Evolutionary conservation across 345 rosid species (phyloP).

Genomic region (Acer campestre): DNA sequence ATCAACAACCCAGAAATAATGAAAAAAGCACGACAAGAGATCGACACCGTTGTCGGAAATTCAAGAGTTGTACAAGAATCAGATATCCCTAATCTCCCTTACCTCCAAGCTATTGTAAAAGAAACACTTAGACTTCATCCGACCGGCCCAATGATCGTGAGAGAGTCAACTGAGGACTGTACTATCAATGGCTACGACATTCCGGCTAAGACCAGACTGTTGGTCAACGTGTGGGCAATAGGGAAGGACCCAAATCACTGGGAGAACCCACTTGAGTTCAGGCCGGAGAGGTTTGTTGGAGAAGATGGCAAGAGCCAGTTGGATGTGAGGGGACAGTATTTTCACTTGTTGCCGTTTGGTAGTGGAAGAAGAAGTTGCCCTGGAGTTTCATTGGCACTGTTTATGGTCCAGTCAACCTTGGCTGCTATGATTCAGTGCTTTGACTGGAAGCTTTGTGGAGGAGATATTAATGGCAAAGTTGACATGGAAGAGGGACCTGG

Average conservation of each 20-base stretch:
- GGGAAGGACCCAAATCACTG: slow-evolving; percentile 60
- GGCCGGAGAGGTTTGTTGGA: slow-evolving; percentile 55
- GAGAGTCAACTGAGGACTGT: slow-evolving; percentile 52
- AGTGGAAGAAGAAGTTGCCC: slow-evolving; percentile 76
- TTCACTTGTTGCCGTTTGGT: slow-evolving; percentile 66
- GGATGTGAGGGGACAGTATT: slow-evolving; percentile 53
- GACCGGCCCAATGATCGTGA: slow-evolving; percentile 55
- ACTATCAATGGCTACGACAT: slow-evolving; percentile 43
- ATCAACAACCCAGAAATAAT: slow-evolving; percentile 54
- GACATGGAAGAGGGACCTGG: slow-evolving; percentile 62
- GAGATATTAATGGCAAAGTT: slow-evolving; percentile 29
- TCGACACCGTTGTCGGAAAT: slow-evolving; percentile 39
- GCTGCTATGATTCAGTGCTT: slow-evolving; percentile 57
- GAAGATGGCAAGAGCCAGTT: slow-evolving; percentile 26
- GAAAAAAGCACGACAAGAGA: slow-evolving; percentile 58
- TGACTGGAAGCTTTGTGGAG: slow-evolving; percentile 45
- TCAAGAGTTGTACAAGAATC: slow-evolving; percentile 58
- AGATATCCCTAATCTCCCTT: slow-evolving; percentile 61
- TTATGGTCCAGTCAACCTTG: slow-evolving; percentile 40
- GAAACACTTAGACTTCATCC: slow-evolving; percentile 82
- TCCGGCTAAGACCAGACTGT: slow-evolving; percentile 50
- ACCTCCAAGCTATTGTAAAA: slow-evolving; percentile 58
- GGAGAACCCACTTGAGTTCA: slow-evolving; percentile 59
- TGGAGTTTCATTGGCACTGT: slow-evolving; percentile 54
- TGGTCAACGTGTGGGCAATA: slow-evolving; percentile 56